A percentile compares a stretch with the other conserved stretches of the same genome.
Conservation (phyloP, 805 yeast species). For the Vanderwaltozyma tropicalis region DNA sequence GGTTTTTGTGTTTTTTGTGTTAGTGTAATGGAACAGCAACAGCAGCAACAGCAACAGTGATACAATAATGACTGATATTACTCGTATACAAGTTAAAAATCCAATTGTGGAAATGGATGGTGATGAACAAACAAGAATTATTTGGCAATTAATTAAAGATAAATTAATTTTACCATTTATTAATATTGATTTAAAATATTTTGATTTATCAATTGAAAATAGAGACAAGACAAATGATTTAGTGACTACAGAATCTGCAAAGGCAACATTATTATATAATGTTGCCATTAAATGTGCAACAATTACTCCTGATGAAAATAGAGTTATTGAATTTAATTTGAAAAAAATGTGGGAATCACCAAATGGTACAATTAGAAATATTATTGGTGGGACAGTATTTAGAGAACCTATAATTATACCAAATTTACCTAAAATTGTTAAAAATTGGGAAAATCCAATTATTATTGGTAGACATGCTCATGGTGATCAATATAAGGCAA, state of each 20-base stretch:
- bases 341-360: slow-evolving; percentile 98
- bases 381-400: slow-evolving; percentile 92
- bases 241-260: slow-evolving; percentile 82
- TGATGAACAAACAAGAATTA: slow-evolving; percentile 94
- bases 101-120: slow-evolving; percentile 98
- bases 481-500: slow-evolving; percentile 95
- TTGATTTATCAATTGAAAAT: slow-evolving; percentile 77
- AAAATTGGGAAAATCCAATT: slow-evolving; percentile 91
- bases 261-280: slow-evolving; percentile 77
- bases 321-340: slow-evolving; percentile 81
- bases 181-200: slow-evolving; percentile 81
- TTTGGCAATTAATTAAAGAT: slow-evolving; percentile 86
- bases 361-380: slow-evolving; percentile 92
- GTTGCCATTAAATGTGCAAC: slow-evolving; percentile 98
- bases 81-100: slow-evolving; percentile 65
- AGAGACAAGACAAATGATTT: slow-evolving; percentile 83
- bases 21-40: not conserved
- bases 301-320: slow-evolving; percentile 94
- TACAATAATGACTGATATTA: slow-evolving; percentile 7
- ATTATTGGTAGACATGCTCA: slow-evolving; percentile 95
- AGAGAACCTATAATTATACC: slow-evolving; percentile 93
- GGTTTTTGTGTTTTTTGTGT: too few species aligned
- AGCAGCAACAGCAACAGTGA: not conserved
- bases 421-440: slow-evolving; percentile 75
- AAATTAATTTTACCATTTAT: slow-evolving; percentile 76